phyloP scores from a whole-genome alignment of 768 basidiomycete species.

The Sistotremastrum niveocremeum region DNA sequence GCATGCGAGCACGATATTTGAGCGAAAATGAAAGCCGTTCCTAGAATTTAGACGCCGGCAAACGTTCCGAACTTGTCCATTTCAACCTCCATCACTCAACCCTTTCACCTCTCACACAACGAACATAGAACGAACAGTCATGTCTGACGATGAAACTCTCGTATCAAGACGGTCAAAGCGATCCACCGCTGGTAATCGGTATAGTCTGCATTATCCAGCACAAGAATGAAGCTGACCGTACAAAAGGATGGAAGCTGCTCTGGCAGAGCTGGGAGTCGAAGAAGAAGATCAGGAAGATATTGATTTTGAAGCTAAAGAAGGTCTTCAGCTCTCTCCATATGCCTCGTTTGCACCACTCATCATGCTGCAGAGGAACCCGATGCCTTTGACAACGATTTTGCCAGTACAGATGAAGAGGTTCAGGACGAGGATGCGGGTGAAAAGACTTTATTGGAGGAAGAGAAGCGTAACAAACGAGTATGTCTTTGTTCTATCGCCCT shows the following conservation, averaged over 20 bases:
- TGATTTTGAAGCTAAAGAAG: conserved; percentile 57
- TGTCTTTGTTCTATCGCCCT: neutral
- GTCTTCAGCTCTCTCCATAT: conserved; percentile 18
- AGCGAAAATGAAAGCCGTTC: too few relatives aligned
- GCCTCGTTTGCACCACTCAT: neutral
- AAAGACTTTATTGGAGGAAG: conserved; percentile 43
- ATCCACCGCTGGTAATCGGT: conserved; percentile 74
- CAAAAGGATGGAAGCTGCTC: conserved; percentile 59
- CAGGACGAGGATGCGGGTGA: conserved; percentile 41
- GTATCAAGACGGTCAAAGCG: conserved; percentile 49
- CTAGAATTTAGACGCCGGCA: too few relatives aligned
- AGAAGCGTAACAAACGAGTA: conserved; percentile 25
- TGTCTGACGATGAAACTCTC: conserved; percentile 20
- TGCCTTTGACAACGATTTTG: conserved; percentile 72
- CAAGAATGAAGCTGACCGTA: conserved; percentile 3
- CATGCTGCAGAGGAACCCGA: conserved; percentile 60
- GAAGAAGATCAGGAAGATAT: conserved; percentile 47
- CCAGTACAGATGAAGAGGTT: conserved; percentile 63
- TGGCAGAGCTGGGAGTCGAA: conserved; percentile 57
- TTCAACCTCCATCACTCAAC: neutral
- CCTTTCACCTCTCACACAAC: neutral
- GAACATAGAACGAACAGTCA: neutral
- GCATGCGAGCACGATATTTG: conserved; percentile 8
- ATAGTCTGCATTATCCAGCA: neutral
- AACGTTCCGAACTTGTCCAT: too few relatives aligned